Evolutionary conservation across 768 basidiomycete species (phyloP), one percentile per base, ranked within the genome.

Genomic region (Boletus barrowsii): DNA sequence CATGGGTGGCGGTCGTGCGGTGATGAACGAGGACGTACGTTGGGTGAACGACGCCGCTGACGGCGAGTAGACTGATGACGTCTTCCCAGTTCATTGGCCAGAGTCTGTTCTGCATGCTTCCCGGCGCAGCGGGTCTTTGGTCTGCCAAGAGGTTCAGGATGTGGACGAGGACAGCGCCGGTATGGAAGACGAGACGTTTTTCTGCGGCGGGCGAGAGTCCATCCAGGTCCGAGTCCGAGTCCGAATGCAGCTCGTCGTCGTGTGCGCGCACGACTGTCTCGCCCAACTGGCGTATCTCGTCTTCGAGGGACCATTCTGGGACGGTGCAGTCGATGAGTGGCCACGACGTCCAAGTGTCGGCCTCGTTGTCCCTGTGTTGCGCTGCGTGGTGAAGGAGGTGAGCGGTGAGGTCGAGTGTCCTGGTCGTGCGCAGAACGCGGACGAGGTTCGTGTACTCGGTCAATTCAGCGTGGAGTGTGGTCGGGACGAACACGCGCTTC

Each of bases 261-360:
- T 14, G 45, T 22, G 10, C 60, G 42, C 59, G 73, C 40, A 77
- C 55, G 29, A 70, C 67, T 13, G 74, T 66, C 18, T 75, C 68
- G 6, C 77, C 76, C 30, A 90, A 62, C 3, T 75, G 65, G 20
- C 68, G 68, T 10, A 91, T 75, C 68, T 91, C 90, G 58, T 91
- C 89, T 44, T 83, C 77, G 20, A 92, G 70, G 10, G 71, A 70
- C 84, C 85, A 91, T 69, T 89, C 83, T 1, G 90, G 88, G 10
- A 80, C 72, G 22, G 77, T 73, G 15, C 88, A 78, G 60, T 91
- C 87, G 17, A 83, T 76, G 47, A 90, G 77, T 1, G 90, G 90
- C 90, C 90, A 92, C 8, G 83, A 75, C 0, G 88, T 89, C 88
- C 87, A 90, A 0, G 72, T 73, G 60, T 86, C 81, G 63, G 64